Base-by-base conservation (phyloP, 177 flowering plant species). In the Telopea speciosissima region DNA sequence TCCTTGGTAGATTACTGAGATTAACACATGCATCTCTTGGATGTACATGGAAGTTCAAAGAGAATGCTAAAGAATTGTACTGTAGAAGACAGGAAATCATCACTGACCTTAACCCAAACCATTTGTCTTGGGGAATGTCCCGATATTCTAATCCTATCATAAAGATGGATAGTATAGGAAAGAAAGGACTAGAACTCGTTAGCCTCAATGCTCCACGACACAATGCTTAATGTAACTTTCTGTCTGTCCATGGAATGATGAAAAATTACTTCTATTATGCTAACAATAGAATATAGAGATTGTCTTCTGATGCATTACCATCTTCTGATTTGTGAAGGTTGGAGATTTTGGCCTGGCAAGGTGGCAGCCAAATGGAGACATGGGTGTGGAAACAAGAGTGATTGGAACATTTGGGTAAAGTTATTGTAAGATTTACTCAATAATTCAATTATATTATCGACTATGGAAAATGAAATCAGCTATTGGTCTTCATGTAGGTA, bases 321-420 rank as follows among this genome's bases (percentile, higher is more conserved):
- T 36, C 23, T 52, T 49, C 31, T 62, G 44, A 33, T 56, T 61
- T 65, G n/a, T 56, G 5, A 40, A 89, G 92, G 97, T 94, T 78
- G 97, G 97, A 68, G 98, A 94, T 81, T 94, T 94, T 72, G 98
- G 98, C 72, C 80, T 94, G 59, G 98, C 97, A 56, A 82, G 97
- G 80, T 89, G 96, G 93, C 97, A 90, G 69, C 92, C 95, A 31
- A 92, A 92, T 82, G 97, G 97, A 69, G 90, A 87, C 70, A 63
- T 69, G 77, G 89, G 89, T 58, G 89, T 82, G 40, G 88, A 89
- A 62, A 94, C 97, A 17, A 81, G 97, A 79, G 82, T 92, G 24
- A 85, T 92, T 36, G 97, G 98, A 76, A 92, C 97, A 52, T 94
- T 94, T 73, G 98, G 98, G 95, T 92, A 86, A 25, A 63, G n/a